phyloP scores from a whole-genome alignment of 352 stramenopile species.

The Phytophthora sansomeana region DNA sequence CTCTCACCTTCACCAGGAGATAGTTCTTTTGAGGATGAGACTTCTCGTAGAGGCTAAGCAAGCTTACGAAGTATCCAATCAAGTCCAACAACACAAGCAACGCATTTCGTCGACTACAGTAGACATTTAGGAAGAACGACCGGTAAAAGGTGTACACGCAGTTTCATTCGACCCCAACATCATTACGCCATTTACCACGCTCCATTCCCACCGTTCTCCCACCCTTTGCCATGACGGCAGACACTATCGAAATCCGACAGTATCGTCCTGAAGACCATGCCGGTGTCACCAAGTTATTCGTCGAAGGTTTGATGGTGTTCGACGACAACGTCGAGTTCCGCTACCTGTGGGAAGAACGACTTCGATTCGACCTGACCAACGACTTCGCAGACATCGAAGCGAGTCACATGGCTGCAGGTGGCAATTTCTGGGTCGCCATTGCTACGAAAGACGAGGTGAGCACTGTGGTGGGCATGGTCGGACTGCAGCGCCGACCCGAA shows the following conservation, averaged over 20 bases:
- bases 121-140: too few relatives aligned
- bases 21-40: too few relatives aligned
- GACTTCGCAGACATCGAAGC: slow-evolving; percentile 31
- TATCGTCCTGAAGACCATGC: slow-evolving; percentile 33
- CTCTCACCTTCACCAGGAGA: too few relatives aligned
- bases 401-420: slow-evolving; percentile 24
- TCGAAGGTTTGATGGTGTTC: slow-evolving; percentile 10
- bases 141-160: too few relatives aligned
- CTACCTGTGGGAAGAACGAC: slow-evolving; percentile 31
- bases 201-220: neutral
- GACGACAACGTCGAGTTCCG: slow-evolving; percentile 25
- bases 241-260: slow-evolving; percentile 17
- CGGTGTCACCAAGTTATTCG: slow-evolving; percentile 27
- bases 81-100: too few relatives aligned
- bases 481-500: slow-evolving; percentile 25
- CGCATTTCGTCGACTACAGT: too few relatives aligned
- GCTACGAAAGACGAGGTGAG: slow-evolving; percentile 6
- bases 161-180: neutral
- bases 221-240: neutral
- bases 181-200: neutral
- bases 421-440: slow-evolving; percentile 40
- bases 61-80: too few relatives aligned
- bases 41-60: too few relatives aligned
- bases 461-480: slow-evolving; percentile 34
- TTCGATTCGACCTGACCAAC: slow-evolving; percentile 24